Conservation (phyloP, 345 rosid species). For the Excoecaria cochinchinensis region DNA sequence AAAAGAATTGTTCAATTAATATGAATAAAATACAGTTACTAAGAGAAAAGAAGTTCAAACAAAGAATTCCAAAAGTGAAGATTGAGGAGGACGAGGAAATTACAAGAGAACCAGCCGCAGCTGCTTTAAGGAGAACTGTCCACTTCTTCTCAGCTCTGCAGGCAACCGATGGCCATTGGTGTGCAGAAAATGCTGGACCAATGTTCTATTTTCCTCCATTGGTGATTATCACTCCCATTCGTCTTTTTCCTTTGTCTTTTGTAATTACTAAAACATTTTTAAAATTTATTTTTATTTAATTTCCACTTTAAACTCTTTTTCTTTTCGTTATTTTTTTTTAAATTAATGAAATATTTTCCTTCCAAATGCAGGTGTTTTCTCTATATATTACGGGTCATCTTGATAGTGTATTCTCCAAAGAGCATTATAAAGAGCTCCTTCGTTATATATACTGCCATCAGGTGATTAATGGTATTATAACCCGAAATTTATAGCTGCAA, state of each 20-base stretch:
- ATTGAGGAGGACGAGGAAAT: constrained; percentile 5
- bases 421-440: constrained; percentile 14
- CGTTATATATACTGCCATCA: constrained; percentile 26
- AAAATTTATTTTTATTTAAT: no score
- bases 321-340: background rate
- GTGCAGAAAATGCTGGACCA: constrained; percentile 20
- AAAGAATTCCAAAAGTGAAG: constrained; percentile 9
- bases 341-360: background rate
- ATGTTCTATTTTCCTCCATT: constrained; percentile 19
- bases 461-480: background rate
- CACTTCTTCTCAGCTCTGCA: constrained; percentile 13
- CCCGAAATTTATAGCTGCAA: no score
- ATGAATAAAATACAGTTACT: background rate
- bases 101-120: background rate
- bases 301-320: background rate
- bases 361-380: background rate
- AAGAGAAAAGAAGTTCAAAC: constrained; percentile 16
- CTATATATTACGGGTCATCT: constrained; percentile 23
- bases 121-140: constrained; percentile 8
- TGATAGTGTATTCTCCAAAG: constrained; percentile 3
- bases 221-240: background rate
- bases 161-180: constrained; percentile 24
- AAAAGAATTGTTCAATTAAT: no score
- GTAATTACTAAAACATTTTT: no score
- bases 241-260: background rate